Evolutionary conservation across 164 flowering plant species (phyloP), one percentile per base, ranked within the genome.

Genomic region (Vitis amurensis): DNA sequence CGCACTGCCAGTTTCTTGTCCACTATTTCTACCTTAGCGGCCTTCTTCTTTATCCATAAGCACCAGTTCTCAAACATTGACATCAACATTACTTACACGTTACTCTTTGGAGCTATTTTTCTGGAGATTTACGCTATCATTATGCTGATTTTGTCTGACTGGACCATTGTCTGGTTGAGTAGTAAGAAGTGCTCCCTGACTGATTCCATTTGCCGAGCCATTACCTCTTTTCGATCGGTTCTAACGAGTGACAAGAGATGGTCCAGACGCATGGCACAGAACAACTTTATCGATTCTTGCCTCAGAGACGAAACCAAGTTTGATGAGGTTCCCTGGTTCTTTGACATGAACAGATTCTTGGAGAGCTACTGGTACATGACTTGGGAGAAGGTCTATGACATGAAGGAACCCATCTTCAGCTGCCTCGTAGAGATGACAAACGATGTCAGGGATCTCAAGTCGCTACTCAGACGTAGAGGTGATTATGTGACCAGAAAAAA

Each of bases 401-500:
- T 70, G 27, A 70, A 63, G 27, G 61, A 70, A 15, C 61, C 37
- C 8, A 17, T 70, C 58, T 63, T 62, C 55, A 11, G 19, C 9
- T 30, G 44, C 19, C 61, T 70, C 1, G 10, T 9, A 11, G 59
- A 52, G 59, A 63, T n/a, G n/a, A 19, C 17, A 62, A 16, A 29
- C 8, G 9, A 44, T 70, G 15, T 23, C 31, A 15, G 16, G 11
- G 31, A 16, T 9, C 15, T 58, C 17, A 17, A 58, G 64, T 7
- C 44, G 59, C 11, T 55, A 47, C 17, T 9, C 4, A n/a, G 6
- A 19, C 11, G 17, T 11, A 55, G 55, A 59, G 63, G 55, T 8
- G 55, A 59, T 11, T 16, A 9, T 10, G 19, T 50, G 50, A 12
- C 52, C 52, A 23, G 13, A 10, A 16, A 15, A 23, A 23, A 50